These are phyloP conservation scores for Biancaea sappan DNA, from an alignment of 306 rosid species.

Conservation along the genomic window DNA sequence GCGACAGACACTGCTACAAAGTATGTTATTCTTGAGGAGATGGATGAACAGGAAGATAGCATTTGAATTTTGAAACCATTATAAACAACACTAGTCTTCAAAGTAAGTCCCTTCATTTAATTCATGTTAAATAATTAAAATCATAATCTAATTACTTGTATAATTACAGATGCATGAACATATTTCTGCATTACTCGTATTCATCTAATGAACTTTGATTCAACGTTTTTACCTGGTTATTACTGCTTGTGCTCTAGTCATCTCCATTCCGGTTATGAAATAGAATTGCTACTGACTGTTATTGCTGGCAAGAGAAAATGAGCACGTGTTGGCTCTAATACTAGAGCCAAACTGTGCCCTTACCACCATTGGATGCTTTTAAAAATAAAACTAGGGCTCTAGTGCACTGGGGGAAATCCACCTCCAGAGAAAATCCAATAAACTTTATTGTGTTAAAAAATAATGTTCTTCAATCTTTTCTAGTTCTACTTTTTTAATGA, in stretches of 20 bases:
- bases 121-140: background rate
- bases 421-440: background rate
- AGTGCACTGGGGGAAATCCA: no score
- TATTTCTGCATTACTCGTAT: background rate
- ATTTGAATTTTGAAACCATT: slow-evolving; percentile 47
- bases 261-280: no score
- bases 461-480: no score
- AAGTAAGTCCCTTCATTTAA: slow-evolving; percentile 41
- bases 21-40: slow-evolving; percentile 89
- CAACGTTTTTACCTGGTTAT: no score
- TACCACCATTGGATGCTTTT: no score
- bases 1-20: slow-evolving; percentile 57
- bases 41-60: slow-evolving; percentile 65
- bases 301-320: no score
- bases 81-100: slow-evolving; percentile 22
- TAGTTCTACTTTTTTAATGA: background rate
- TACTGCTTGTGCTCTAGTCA: no score
- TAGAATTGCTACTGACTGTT: no score
- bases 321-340: no score
- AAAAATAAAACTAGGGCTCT: no score
- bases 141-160: slow-evolving; percentile 5
- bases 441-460: background rate
- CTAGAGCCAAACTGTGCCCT: no score
- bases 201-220: no score
- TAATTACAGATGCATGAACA: background rate